A percentile compares a stretch with the other conserved stretches of the same genome.
Conservation (phyloP, 805 yeast genomes). For the Wickerhamomyces queroliae region DNA sequence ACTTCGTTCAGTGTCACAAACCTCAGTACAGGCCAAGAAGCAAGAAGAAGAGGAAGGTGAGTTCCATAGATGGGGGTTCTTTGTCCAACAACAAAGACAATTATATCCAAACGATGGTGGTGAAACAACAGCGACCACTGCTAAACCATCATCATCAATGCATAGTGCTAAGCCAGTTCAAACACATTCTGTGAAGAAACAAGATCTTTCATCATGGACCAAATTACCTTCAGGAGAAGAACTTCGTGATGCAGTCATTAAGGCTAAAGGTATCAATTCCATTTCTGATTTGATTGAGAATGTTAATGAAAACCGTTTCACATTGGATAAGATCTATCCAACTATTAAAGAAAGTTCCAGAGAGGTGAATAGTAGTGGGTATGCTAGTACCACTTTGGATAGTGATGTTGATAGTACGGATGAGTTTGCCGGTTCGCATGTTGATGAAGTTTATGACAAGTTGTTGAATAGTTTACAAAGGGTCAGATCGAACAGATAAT, state of each 20-base stretch:
- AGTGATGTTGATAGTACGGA: slow-evolving; percentile 2
- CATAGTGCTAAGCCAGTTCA: too few species aligned
- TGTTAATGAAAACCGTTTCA: slow-evolving; percentile 49
- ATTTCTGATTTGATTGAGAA: slow-evolving; percentile 62
- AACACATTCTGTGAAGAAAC: slow-evolving; percentile 13
- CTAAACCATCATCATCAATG: slow-evolving; percentile 2
- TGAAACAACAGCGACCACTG: background rate
- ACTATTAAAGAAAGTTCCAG: slow-evolving; percentile 10
- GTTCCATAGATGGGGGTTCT: slow-evolving; percentile 80
- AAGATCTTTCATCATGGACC: slow-evolving; percentile 9
- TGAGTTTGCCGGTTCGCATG: slow-evolving; percentile 26
- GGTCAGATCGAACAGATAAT: slow-evolving; percentile 48
- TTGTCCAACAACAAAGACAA: slow-evolving; percentile 56
- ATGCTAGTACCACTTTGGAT: background rate
- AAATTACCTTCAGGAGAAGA: slow-evolving; percentile 42
- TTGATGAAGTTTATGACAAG: slow-evolving; percentile 72
- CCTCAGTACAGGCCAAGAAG: slow-evolving; percentile 60
- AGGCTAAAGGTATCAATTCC: slow-evolving; percentile 70
- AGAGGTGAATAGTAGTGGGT: slow-evolving; percentile 4
- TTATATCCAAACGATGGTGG: slow-evolving; percentile 22
- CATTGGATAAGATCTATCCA: slow-evolving; percentile 44
- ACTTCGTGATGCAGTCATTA: slow-evolving; percentile 49
- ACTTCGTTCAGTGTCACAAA: slow-evolving; percentile 57
- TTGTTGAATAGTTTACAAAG: slow-evolving; percentile 61
- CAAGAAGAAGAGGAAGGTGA: slow-evolving; percentile 93